Evolutionary conservation across 805 yeast species (phyloP).

Genomic region (Kazachstania psychrophila): DNA sequence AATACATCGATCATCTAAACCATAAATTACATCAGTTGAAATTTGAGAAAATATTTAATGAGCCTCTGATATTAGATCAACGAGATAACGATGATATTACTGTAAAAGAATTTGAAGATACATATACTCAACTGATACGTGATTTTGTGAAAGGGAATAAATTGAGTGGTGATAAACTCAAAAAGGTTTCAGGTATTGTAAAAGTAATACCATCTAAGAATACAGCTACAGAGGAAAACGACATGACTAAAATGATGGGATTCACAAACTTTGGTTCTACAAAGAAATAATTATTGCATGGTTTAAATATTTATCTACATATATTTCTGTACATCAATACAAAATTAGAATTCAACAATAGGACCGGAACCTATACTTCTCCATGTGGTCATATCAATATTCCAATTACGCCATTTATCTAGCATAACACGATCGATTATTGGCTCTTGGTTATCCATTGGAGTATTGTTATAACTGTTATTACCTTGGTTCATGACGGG

Average conservation of each 20-base stretch:
- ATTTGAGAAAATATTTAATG: conserved; percentile 29
- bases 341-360: conserved; percentile 35
- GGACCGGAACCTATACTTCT: conserved; percentile 61
- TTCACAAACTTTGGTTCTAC: conserved; percentile 46
- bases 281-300: conserved; percentile 27
- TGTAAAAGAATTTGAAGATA: conserved; percentile 38
- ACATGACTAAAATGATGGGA: conserved; percentile 44
- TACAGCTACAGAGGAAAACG: conserved; percentile 6
- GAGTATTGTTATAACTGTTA: neutral
- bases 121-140: conserved; percentile 31
- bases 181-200: conserved; percentile 33
- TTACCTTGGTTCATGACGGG: neutral
- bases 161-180: conserved; percentile 22
- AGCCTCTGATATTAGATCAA: conserved; percentile 24
- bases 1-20: conserved; percentile 76
- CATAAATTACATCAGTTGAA: conserved; percentile 54
- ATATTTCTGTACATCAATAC: conserved; percentile 1
- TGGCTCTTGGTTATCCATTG: conserved; percentile 3
- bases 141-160: conserved; percentile 28
- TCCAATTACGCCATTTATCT: conserved; percentile 75
- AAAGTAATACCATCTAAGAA: conserved; percentile 1
- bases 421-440: conserved; percentile 44
- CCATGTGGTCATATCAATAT: conserved; percentile 81
- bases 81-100: conserved; percentile 37
- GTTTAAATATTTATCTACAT: conserved; percentile 3